Percentiles rank a stretch among this genome's conserved stretches.
These are phyloP conservation scores for Sporothrix variecibatus DNA, from an alignment of 2,329 filamentous ascomycete genomes.

Conservation along the genomic window DNA sequence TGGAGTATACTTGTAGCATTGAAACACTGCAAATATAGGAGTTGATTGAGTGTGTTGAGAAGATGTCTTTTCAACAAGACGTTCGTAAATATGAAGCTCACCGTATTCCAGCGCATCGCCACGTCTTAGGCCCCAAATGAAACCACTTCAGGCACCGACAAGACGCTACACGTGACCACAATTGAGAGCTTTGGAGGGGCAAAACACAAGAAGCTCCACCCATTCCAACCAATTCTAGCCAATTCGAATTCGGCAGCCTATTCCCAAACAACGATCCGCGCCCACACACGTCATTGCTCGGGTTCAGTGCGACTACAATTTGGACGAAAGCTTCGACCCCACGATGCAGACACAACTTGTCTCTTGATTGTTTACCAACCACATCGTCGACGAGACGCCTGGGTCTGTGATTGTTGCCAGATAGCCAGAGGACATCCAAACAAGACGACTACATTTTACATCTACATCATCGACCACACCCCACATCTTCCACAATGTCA, in stretches of 20 bases:
- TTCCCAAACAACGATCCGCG: background rate
- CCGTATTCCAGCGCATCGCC: background rate
- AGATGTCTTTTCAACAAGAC: background rate
- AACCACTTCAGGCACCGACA: background rate
- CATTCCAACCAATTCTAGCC: slow-evolving; percentile 14
- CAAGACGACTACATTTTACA: background rate
- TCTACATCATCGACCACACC: background rate
- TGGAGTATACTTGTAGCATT: too few species aligned
- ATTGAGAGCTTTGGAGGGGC: background rate
- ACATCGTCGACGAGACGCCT: background rate
- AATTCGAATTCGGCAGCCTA: slow-evolving; percentile 13
- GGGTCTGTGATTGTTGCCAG: slow-evolving; percentile 7
- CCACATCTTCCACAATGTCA: background rate
- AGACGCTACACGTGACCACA: background rate
- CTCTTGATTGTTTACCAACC: background rate
- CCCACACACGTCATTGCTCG: slow-evolving; percentile 1
- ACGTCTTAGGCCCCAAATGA: background rate
- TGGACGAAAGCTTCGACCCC: background rate
- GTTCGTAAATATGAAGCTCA: background rate
- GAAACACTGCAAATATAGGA: too few species aligned
- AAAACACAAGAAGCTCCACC: background rate
- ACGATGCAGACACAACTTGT: background rate
- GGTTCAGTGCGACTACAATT: background rate
- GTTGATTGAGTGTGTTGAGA: too few species aligned
- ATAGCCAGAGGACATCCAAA: background rate